These are phyloP conservation scores for Podila epigama DNA, from an alignment of 192 early-diverging fungal species.

Conservation along the genomic window DNA sequence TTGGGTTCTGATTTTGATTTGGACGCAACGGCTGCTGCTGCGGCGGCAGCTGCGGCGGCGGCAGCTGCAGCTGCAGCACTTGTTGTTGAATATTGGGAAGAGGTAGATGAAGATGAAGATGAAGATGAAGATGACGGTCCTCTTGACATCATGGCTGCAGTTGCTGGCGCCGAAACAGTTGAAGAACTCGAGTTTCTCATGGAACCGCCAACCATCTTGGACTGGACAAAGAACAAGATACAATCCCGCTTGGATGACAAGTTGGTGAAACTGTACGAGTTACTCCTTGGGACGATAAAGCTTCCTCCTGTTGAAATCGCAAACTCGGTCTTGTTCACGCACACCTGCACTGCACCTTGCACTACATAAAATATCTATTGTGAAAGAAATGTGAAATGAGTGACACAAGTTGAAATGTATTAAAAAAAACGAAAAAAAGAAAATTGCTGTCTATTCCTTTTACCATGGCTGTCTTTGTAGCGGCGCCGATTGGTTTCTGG, in stretches of 20 bases:
- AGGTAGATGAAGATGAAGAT: neutral
- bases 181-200: no score
- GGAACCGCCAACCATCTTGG: neutral
- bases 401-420: neutral
- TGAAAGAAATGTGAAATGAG: neutral
- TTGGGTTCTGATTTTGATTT: neutral
- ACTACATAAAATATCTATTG: constrained; percentile 18
- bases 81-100: neutral
- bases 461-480: constrained; percentile 12
- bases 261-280: constrained; percentile 28
- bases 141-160: no score
- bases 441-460: neutral
- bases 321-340: constrained; percentile 12
- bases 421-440: neutral
- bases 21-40: neutral
- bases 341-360: constrained; percentile 9
- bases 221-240: constrained; percentile 31
- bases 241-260: constrained; percentile 10
- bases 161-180: no score
- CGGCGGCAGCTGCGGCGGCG: neutral
- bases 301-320: constrained; percentile 4
- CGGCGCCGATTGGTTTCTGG: constrained; percentile 14
- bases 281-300: constrained; percentile 23
- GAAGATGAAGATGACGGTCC: neutral
- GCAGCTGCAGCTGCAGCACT: neutral